Evolutionary conservation across 208 protist genomes (phyloP).

Genomic region (Trypanosoma rangeli): DNA sequence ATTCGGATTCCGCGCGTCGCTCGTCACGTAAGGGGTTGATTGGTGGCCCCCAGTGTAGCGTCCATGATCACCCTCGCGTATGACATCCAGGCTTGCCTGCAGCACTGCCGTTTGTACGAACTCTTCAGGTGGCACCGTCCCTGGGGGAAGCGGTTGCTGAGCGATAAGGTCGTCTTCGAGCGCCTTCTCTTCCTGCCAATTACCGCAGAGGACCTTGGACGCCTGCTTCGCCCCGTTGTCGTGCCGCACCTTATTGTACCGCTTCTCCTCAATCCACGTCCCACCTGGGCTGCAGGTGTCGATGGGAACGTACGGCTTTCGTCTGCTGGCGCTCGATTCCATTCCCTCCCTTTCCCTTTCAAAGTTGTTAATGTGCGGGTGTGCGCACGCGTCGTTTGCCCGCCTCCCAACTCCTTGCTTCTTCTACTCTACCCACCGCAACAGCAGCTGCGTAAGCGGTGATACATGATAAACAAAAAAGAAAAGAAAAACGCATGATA

Average conservation of each 20-base stretch:
- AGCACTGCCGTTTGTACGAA: conserved; percentile 18
- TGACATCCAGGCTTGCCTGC: conserved; percentile 54
- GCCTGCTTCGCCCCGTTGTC: conserved; percentile 22
- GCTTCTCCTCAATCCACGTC: conserved; percentile 86
- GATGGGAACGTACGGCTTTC: conserved; percentile 78
- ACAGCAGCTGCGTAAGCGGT: not conserved
- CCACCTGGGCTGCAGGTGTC: conserved; percentile 86
- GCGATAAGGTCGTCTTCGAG: conserved; percentile 73
- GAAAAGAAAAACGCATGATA: not conserved
- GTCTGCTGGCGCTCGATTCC: conserved; percentile 43
- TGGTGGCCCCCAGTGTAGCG: conserved; percentile 63
- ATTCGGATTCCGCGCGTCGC: conserved; percentile 48
- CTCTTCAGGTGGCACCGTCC: conserved; percentile 3
- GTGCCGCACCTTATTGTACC: conserved; percentile 80
- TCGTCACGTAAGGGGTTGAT: conserved; percentile 77
- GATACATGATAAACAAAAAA: not conserved
- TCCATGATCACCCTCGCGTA: conserved; percentile 48
- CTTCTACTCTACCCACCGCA: no score
- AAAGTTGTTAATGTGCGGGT: not conserved
- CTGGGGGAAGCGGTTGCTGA: conserved; percentile 36
- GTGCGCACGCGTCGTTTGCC: not conserved
- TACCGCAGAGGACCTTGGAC: conserved; percentile 84
- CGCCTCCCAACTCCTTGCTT: not conserved
- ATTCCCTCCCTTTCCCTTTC: conserved; percentile 7
- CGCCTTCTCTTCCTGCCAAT: conserved; percentile 84